Evolutionary conservation across 148 eudicot genomes (phyloP).

Genomic region (Chenopodium album): DNA sequence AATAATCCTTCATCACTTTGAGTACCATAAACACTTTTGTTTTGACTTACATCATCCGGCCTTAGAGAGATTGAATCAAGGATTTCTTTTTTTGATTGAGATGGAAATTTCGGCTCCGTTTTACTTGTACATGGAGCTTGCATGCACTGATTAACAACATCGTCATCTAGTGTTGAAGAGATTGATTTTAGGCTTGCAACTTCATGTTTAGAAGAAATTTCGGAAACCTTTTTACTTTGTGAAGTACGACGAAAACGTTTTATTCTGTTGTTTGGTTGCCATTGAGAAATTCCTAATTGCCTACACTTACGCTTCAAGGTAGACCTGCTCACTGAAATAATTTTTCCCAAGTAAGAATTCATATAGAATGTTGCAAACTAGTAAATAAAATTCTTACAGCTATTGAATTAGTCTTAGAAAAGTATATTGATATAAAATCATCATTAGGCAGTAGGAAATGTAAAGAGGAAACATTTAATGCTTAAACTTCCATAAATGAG

Average conservation of each 20-base stretch:
- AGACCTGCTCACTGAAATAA: background rate
- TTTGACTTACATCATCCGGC: no score
- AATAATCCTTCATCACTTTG: background rate
- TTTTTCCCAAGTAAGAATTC: background rate
- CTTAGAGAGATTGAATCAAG: background rate
- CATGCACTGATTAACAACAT: background rate
- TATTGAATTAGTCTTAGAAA: no score
- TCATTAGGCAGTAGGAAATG: no score
- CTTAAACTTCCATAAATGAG: no score
- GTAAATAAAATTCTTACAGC: no score
- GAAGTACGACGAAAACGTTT: background rate
- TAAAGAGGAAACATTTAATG: no score
- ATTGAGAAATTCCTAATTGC: background rate
- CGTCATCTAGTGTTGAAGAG: background rate
- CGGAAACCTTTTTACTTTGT: background rate
- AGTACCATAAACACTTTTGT: no score
- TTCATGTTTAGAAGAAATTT: no score
- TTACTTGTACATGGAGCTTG: background rate
- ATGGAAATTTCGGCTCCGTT: background rate
- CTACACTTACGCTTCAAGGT: background rate
- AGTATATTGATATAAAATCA: no score
- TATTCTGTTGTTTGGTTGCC: background rate
- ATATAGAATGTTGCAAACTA: background rate
- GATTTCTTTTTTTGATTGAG: background rate
- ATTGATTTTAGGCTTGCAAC: background rate